Conservation (phyloP, 2,329 filamentous ascomycete species). For the Colletotrichum limetticola region DNA sequence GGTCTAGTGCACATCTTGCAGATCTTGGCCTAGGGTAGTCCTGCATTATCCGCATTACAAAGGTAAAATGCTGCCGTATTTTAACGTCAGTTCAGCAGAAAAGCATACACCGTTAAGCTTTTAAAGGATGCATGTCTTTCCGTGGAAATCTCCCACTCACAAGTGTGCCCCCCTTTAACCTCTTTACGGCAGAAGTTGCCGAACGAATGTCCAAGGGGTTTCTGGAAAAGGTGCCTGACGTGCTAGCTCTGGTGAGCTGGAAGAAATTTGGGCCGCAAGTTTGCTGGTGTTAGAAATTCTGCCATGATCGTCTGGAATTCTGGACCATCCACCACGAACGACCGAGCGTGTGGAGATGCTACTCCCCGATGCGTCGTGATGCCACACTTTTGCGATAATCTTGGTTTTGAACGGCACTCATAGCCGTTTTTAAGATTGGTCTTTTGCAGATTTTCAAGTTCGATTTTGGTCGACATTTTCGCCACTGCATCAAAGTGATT, state of each 20-base stretch:
- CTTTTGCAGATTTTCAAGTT: not conserved
- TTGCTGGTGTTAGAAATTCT: not conserved
- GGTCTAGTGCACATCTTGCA: not conserved
- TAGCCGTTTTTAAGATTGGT: not conserved
- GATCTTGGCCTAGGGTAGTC: constrained; percentile 1
- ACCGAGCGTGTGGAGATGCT: constrained; percentile 9
- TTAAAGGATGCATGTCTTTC: not conserved
- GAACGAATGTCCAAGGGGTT: constrained; percentile 6
- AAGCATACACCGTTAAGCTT: constrained; percentile 2
- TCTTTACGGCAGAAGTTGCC: not conserved
- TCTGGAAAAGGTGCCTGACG: not conserved
- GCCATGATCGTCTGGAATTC: constrained; percentile 15
- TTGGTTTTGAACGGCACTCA: not conserved
- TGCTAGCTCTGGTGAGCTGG: no score
- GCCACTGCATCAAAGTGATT: not conserved
- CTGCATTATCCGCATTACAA: constrained; percentile 15
- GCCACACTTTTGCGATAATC: not conserved
- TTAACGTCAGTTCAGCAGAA: constrained; percentile 9
- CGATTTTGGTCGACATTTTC: not conserved
- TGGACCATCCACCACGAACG: not conserved
- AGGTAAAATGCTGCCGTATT: constrained; percentile 1
- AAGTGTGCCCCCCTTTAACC: not conserved
- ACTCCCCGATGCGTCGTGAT: not conserved
- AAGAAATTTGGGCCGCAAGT: not conserved
- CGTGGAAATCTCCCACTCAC: not conserved